Evolutionary conservation across 2,329 filamentous ascomycete species (phyloP), one percentile per base, ranked within the genome.

Genomic region (Talaromyces verruculosus): DNA sequence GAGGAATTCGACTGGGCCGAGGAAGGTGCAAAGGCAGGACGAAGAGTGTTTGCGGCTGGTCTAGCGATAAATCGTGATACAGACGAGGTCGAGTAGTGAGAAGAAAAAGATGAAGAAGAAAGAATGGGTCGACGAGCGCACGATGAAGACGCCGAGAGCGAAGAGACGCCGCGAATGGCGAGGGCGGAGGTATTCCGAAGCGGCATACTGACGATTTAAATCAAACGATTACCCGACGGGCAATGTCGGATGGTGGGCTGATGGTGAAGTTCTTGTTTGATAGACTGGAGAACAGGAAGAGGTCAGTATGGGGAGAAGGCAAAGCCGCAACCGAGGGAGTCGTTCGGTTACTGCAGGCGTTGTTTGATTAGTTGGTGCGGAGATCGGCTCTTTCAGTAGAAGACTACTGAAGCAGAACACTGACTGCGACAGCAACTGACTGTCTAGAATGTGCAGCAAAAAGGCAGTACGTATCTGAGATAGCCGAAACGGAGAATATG

Each of bases 121-220:
- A 67, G 68, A 39, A 58, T 67, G 60, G 51, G 65, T 59, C 71
- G 68, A 71, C 74, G 72, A 70, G 71, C 70, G 70, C 72, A 71
- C 57, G 67, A 61, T 51, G 59, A 65, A 65, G 65, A 75, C 66
- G 73, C 72, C 64, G 74, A 76, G 73, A 74, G 70, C 72, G 35
- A 30, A 25, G 65, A 55, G 70, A 76, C 75, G 74, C 75, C 70
- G 76, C 75, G 76, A 77, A 71, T 75, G 75, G 76, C 69, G 66
- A 66, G 65, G 65, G 73, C 74, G 75, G 73, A 75, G 72, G 67
- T 61, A 33, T 65, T 47, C 63, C 63, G 63, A 37, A 59, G 58
- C 51, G 60, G 62, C 51, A 64, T 64, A 25, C 30, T 64, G 63
- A 39, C n/a, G 28, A 57, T 10, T 11, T 2, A 25, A 22, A 37